Base-by-base conservation (phyloP, 352 stramenopile species). In the Aphanomyces stellatus region DNA sequence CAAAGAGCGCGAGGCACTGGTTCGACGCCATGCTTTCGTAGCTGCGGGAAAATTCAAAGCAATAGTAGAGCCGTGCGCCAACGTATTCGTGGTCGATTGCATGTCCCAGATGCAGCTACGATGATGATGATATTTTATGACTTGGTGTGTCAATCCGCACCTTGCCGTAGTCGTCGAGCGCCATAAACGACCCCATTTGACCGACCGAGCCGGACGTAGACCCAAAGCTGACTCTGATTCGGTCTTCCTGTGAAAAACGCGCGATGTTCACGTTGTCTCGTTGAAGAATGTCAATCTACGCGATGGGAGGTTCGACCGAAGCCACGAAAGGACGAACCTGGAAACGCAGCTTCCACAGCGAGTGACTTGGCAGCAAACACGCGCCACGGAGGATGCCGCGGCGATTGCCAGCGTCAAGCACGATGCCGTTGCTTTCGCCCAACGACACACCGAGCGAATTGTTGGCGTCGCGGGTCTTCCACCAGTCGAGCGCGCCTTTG, bases 401-500 rank as follows among this genome's bases (percentile, higher is more conserved):
- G 11, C 60, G 43, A 17, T 57, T 27, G n/a, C 24, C 37, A 25
- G 19, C 22, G 27, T 67, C 60, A 4, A 67, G 60, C 6, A 34
- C 33, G 22, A 88, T 68, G 4, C 35, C 24, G 11, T 70, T 71
- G 3, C 69, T 33, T 1, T 64, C 34, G 0, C 60, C 49, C 24
- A 75, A 72, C 1, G 25, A 59, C 4, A 91, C 62, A 3, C 74
- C 75, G 7, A 65, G 69, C 0, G 81, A 80, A 43, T 79, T 81
- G 15, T 69, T 72, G 0, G 60, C 34, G 25, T 80, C 74, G 34
- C 76, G 73, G 0, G 74, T 51, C 33, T 77, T 57, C 83, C 83
- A 92, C 83, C 83, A 92, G 22, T 87, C 74, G 24, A 92, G 65
- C n/a, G 55, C 62, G 0, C 83, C 81, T 40, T 78, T 88, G 2